Percentiles rank a stretch among this genome's conserved stretches.
Evolutionary conservation across 2,329 filamentous ascomycete species (phyloP).

Genomic region (Microsporum canis): DNA sequence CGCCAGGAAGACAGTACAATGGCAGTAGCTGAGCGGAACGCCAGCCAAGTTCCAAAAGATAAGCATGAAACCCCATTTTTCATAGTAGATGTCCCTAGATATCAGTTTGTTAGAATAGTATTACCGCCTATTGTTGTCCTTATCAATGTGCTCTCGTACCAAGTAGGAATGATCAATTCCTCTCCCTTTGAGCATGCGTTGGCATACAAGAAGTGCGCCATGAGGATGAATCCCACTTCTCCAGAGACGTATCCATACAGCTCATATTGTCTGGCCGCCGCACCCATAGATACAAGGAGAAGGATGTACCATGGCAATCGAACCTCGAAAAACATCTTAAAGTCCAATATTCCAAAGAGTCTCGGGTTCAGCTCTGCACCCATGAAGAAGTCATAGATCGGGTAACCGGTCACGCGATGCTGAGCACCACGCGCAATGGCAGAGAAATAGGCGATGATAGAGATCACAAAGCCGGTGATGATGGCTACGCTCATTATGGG

Average conservation of each 20-base stretch:
- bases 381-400: constrained; percentile 84
- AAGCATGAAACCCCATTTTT: constrained; percentile 96
- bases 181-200: constrained; percentile 89
- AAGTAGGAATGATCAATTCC: constrained; percentile 79
- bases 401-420: constrained; percentile 81
- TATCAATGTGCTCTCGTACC: constrained; percentile 36
- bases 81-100: constrained; percentile 82
- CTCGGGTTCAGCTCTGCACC: constrained; percentile 77
- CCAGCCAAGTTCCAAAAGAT: constrained; percentile 96
- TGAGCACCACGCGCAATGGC: constrained; percentile 67
- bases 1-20: constrained; percentile 82
- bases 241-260: constrained; percentile 72
- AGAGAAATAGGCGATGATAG: constrained; percentile 74
- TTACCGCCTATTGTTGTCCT: background rate
- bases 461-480: constrained; percentile 73
- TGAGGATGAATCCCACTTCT: constrained; percentile 72
- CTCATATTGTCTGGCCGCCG: constrained; percentile 74
- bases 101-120: background rate
- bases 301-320: constrained; percentile 87
- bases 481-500: constrained; percentile 89
- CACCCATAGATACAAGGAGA: constrained; percentile 62
- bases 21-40: constrained; percentile 83
- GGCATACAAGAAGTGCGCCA: constrained; percentile 86
- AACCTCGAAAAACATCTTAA: constrained; percentile 95
- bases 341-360: constrained; percentile 72